Base-by-base conservation (phyloP, 768 basidiomycete genomes). In the Suillus cothurnatus region DNA sequence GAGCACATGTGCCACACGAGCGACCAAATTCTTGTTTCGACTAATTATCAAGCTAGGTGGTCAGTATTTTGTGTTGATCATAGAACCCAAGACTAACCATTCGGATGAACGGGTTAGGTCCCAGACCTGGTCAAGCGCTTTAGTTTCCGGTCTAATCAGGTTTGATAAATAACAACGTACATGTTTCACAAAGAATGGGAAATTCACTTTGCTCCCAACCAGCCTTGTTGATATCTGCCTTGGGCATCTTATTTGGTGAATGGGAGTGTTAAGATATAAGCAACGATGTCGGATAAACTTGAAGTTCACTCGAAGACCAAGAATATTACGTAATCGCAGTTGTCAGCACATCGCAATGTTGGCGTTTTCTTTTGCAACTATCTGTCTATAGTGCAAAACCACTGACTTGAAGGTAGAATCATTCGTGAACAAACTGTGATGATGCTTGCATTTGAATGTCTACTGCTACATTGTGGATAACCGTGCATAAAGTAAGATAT, bases 1-100 rank as follows among this genome's bases (percentile, higher is more conserved):
- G 86, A 3, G 95, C 95, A 74, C 97, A 99, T 61, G 97, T 97
- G 68, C 98, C 98, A 78, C 97, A 99, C 61, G 95, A 95, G 32
- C 92, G 86, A 5, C 95, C 97, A 68, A 92, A 97, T 73, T 95
- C 92, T 85, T 99, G 97, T 79, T 98, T 99, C 7, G 94, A 94
- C 97, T 98, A 49, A 49, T 45, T 61, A 50, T n/a, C 45, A 28
- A 31, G 56, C 47, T 26, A 31, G 36, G 55, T 6, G 53, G 60
- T 43, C 15, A 64, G 61, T 39, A 52, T 34, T 6, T 21, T 23
- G 0, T 72, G 21, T 69, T 32, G 23, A 23, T 49, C 58, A 32
- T 64, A 5, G 49, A 53, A 64, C 32, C 7, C 23, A 62, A 67
- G 45, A 50, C 87, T 69, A 68, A 95, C 95, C 95, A 98, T 99